Evolutionary conservation across 1,284 basidiomycete species (phyloP), one percentile per base, ranked within the genome.

Genomic region (Irpex sp.): DNA sequence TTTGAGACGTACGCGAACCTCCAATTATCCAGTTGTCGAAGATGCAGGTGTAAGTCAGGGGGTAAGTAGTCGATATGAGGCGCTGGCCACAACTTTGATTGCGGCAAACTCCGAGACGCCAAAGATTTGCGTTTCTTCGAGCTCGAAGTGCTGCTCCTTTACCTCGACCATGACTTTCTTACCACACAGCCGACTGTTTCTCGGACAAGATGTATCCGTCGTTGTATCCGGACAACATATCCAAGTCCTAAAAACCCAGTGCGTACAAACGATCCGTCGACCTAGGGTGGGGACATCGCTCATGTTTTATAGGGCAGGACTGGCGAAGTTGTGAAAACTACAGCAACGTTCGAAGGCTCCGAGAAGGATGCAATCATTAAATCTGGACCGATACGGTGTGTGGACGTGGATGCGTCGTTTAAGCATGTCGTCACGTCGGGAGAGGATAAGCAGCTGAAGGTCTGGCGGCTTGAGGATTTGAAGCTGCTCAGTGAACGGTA

Each of bases 401-500:
- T 85, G 13, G 85, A 85, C 1, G 75, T 90, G 8, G 82, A 85
- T 68, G 59, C 70, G 0, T 76, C 76, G 0, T 79, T 76, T 60
- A 76, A 70, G 38, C 81, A 88, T 70, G 75, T 93, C 7, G 84
- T 85, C 5, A 91, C 88, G 1, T 78, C 83, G 0, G 88, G 85
- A 9, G 92, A 96, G 62, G 92, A 95, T 76, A 97, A 97, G 75
- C 76, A 76, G 59, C 76, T 97, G 67, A 88, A 85, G 66, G 81
- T 96, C 2, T 95, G 91, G 87, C 79, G 83, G 19, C 65, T 94
- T 4, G 82, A 82, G 2, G 77, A 77, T 1, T 70, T 91, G 64
- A 77, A 78, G 65, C 73, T 89, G 5, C 66, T 88, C 47, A 91
- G 82, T 70, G 80, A 85, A 64, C 81, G 91, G 93, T 91, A 64